Base-by-base conservation (phyloP, 805 yeast species). In the Yamadazyma takamatsuzukensis region DNA sequence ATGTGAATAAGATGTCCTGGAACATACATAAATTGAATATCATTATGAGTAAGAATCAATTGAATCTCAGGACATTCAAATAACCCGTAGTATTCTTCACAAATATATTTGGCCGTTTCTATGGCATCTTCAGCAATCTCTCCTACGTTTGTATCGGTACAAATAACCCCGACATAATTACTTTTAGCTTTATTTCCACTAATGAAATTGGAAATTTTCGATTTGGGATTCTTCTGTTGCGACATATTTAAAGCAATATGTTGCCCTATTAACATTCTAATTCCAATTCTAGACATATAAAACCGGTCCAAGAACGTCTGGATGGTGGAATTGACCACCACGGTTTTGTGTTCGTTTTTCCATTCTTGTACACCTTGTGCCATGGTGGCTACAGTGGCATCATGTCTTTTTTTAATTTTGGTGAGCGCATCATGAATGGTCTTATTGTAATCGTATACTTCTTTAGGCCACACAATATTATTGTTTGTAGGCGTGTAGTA, bases 341-440 rank as follows among this genome's bases (percentile, higher is more conserved):
- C 63, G 9, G 70, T 64, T 32, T 53, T 66, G 54, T 58, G 62
- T 24, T 54, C 59, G 16, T 68, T 70, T 49, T 87, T 87, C 94
- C 96, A 88, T 54, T 86, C 94, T 48, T 82, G 81, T 6, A 88
- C 95, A 21, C 96, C 96, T 44, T 85, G 86, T 1, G 95, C 95
- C 50, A 88, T 80, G 0, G 96, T 86, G 11, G 94, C 80, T 12
- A 88, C 96, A 0, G 95, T 89, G 6, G 95, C 95, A 56, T 88
- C 96, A 55, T 87, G 96, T 21, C 96, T 68, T 43, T 73, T 76
- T 52, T 87, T 88, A 57, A 87, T 87, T 40, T 71, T 76, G 32
- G 75, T 72, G 39, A 87, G 65, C 0, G 83, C 66, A 25, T 79
- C 79, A 27, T 79, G 76, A 8, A 86, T 90, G 10, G 54, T 43